Base-by-base conservation (phyloP, 2,329 filamentous ascomycete genomes). In the Akanthomyces lecanii region DNA sequence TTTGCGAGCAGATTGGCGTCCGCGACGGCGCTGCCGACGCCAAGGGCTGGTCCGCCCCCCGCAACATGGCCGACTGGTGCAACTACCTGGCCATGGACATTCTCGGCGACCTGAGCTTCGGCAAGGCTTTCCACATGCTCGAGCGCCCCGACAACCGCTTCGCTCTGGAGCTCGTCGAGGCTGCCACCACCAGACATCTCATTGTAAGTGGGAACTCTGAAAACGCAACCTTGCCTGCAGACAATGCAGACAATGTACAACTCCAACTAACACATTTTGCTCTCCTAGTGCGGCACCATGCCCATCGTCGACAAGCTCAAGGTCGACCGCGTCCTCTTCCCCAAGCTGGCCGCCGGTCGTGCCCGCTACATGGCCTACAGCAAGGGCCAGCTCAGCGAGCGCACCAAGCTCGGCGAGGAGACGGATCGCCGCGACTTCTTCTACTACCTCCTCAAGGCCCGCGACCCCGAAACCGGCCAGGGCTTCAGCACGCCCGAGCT, bases 351-450 rank as follows among this genome's bases (percentile, higher is more conserved):
- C 12, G 82, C 82, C 28, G 86, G 87, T 50, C 83, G 89, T 3
- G 87, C 84, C 71, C 81, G 84, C 64, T 91, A 91, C 71, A 89
- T 91, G 82, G 81, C 82, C 58, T 90, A 90, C 75, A 89, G 86
- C 73, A 86, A 87, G 56, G 78, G 80, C 2, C 88, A 90, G 74
- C 81, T 89, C 47, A 82, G 82, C 16, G 85, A 90, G 69, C 82
- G 88, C 28, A 89, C 87, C 55, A 85, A 86, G 65, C 77, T 88
- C 30, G 87, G 87, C 33, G 85, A 86, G 66, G 85, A 84, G 66
- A 86, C 82, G 54, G 86, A 85, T 68, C 87, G 88, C 40, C 85
- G 87, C 63, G 89, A 91, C 71, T 91, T 91, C 77, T 91, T 91
- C 77, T 87, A 90, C 74, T 87, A 91, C 72, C 81, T 92, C 12